Evolutionary conservation across 176 grass and related monocot species (phyloP).

Genomic region (Cenchrus purpureus): DNA sequence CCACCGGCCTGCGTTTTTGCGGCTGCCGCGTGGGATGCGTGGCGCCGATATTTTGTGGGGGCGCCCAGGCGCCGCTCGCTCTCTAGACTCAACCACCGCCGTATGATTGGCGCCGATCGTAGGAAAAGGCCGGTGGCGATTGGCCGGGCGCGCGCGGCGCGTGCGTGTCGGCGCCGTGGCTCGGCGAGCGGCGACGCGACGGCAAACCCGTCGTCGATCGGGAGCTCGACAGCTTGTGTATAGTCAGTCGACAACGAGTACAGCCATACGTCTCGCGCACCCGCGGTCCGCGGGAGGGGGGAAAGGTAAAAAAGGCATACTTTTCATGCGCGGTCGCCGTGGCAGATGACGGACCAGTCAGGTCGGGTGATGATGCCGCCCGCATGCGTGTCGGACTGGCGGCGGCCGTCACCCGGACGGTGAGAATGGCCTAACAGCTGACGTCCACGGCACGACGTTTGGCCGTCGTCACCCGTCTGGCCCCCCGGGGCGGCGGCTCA

Average conservation of each 20-base stretch:
- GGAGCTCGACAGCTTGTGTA: too few relatives aligned
- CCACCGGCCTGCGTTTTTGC: not conserved
- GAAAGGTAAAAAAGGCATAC: too few relatives aligned
- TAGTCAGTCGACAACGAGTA: too few relatives aligned
- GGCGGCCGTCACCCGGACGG: too few relatives aligned
- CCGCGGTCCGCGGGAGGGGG: too few relatives aligned
- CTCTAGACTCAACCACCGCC: not conserved
- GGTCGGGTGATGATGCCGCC: too few relatives aligned
- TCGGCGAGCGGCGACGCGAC: not conserved
- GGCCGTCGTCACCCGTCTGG: not conserved
- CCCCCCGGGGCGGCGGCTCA: not conserved
- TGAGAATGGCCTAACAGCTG: not conserved
- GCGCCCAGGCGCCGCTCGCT: not conserved
- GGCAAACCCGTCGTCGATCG: not conserved
- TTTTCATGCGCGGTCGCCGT: not conserved
- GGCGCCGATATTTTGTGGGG: not conserved
- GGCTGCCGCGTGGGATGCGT: constrained; percentile 10
- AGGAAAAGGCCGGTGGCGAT: not conserved
- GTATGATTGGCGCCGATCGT: not conserved
- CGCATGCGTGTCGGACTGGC: not conserved
- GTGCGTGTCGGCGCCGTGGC: constrained; percentile 4
- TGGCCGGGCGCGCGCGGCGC: not conserved
- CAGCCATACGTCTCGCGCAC: not conserved
- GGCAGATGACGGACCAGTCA: not conserved
- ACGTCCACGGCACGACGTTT: not conserved